A percentile compares a stretch with the other conserved stretches of the same genome.
These are phyloP conservation scores for Fragilaria radians DNA, from an alignment of 108 stramenopile species.

Conservation along the genomic window DNA sequence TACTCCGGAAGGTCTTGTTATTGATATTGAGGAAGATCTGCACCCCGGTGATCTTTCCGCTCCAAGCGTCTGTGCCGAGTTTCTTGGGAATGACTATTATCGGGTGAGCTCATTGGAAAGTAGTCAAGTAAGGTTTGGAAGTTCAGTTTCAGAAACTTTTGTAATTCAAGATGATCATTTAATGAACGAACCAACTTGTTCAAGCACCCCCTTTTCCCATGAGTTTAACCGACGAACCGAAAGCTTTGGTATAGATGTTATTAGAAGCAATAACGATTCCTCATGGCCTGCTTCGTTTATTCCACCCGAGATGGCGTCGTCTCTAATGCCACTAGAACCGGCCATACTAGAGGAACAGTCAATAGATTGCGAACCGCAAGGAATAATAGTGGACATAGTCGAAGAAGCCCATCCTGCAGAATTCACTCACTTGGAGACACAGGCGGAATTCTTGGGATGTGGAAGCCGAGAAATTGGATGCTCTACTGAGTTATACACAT, in stretches of 20 bases:
- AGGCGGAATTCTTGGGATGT: too few relatives aligned
- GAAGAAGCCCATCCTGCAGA: too few relatives aligned
- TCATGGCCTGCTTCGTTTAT: too few relatives aligned
- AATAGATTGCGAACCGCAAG: too few relatives aligned
- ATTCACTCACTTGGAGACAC: too few relatives aligned
- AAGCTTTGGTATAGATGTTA: background rate
- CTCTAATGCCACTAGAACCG: too few relatives aligned
- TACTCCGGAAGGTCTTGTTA: conserved; percentile 27
- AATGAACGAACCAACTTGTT: background rate
- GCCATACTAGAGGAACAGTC: too few relatives aligned
- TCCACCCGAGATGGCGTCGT: too few relatives aligned
- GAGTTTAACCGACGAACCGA: background rate
- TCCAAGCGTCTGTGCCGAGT: conserved; percentile 24
- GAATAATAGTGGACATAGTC: too few relatives aligned
- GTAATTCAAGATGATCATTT: background rate
- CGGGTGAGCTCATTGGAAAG: background rate
- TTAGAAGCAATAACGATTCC: background rate
- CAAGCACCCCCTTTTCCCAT: background rate
- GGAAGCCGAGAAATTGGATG: too few relatives aligned
- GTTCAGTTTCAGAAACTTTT: background rate
- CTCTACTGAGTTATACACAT: too few relatives aligned
- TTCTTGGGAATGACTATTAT: conserved; percentile 16
- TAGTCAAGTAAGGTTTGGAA: background rate
- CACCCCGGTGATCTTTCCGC: conserved; percentile 22
- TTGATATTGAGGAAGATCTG: conserved; percentile 27